Base-by-base conservation (phyloP, 768 basidiomycete species). In the Lentinula raphanica region DNA sequence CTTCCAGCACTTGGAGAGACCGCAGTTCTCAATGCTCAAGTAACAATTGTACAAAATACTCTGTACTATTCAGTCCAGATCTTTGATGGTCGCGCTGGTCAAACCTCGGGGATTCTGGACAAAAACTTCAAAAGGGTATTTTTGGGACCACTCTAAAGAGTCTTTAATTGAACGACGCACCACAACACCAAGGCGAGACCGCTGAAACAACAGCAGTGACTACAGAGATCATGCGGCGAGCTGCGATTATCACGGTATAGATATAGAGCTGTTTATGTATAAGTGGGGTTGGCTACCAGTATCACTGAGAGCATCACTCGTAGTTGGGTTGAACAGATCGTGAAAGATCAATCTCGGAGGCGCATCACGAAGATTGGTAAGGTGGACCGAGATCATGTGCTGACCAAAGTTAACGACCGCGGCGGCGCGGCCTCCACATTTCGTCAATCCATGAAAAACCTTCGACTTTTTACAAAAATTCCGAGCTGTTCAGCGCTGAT, bases 11-110 rank as follows among this genome's bases (percentile, higher is more conserved):
- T 21, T 44, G 42, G 3, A 44, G 23, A 44, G 42, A 44, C 42
- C 42, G 42, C 42, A 44, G 42, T 44, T 23, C 7, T 21, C 19
- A 44, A 44, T 21, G 21, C 42, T 44, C 42, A 21, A n/a, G 21
- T 12, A 44, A 44, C 42, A 44, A 44, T 44, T n/a, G 9, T 21
- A 44, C 39, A 40, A n/a, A n/a, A 21, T 40, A 40, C n/a, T 40
- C 11, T 40, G 39, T 40, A 40, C 42, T 44, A 44, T 44, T 44
- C 42, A 44, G 42, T 44, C 21, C 8, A 44, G 12, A 39, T 53
- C 53, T 54, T 39, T 54, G 53, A 54, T 54, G 53, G 53, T 54
- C 38, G 53, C 53, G 53, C 19, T 54, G 35, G 32, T 12, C 27
- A 25, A 38, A 21, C 28, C 19, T 42, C 53, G 53, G 53, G 28